Conservation (phyloP, 2,329 filamentous ascomycete species). For the Penicillium italicum region DNA sequence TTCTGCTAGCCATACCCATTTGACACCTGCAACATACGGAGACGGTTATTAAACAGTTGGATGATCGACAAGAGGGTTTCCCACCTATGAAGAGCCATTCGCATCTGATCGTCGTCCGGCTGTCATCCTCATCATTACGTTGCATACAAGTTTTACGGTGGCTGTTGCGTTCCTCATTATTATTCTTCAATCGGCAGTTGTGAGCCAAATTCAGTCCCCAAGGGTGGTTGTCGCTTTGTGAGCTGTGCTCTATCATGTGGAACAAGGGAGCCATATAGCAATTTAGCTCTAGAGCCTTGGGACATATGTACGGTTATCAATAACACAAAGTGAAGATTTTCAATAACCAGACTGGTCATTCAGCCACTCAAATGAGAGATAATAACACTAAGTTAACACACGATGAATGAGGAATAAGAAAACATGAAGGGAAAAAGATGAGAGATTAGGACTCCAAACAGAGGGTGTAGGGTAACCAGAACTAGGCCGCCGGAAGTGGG, state of each 20-base stretch:
- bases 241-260: not conserved
- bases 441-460: slow-evolving; percentile 4
- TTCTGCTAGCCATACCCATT: not conserved
- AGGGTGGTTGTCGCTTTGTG: not conserved
- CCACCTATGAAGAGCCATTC: not conserved
- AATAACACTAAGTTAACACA: slow-evolving; percentile 6
- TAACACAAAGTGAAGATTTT: not conserved
- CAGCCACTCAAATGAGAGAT: not conserved
- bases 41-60: not conserved
- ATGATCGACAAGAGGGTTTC: not conserved
- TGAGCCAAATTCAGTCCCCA: not conserved
- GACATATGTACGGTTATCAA: not conserved
- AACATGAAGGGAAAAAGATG: slow-evolving; percentile 5
- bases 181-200: not conserved
- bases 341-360: not conserved
- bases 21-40: not conserved
- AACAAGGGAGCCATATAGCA: not conserved
- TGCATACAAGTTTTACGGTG: not conserved
- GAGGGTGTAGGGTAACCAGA: not conserved
- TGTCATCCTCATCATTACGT: not conserved
- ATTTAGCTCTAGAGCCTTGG: not conserved
- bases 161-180: not conserved
- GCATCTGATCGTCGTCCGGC: not conserved
- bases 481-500: slow-evolving; percentile 14
- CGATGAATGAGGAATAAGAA: slow-evolving; percentile 10